Evolutionary conservation across 2,329 filamentous ascomycete genomes (phyloP).

Genomic region (Sarocladium brachiariae): DNA sequence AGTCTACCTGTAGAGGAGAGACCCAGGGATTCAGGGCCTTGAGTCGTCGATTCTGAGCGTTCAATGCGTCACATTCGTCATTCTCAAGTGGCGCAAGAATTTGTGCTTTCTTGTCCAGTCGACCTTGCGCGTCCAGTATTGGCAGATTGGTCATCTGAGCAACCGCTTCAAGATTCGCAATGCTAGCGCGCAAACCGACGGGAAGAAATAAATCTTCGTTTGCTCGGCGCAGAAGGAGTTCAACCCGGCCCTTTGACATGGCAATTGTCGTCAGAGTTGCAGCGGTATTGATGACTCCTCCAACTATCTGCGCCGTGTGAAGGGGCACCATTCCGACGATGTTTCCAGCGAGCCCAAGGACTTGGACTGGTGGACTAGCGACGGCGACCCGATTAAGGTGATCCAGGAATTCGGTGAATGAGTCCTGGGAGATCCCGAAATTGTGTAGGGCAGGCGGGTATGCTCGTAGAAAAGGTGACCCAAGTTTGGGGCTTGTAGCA

Average conservation of each 20-base stretch:
- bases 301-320: slow-evolving; percentile 15
- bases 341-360: slow-evolving; percentile 14
- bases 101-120: slow-evolving; percentile 10
- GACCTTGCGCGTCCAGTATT: slow-evolving; percentile 13
- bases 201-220: slow-evolving; percentile 14
- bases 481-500: slow-evolving; percentile 13
- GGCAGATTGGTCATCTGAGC: slow-evolving; percentile 15
- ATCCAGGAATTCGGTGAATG: slow-evolving; percentile 16
- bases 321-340: slow-evolving; percentile 15
- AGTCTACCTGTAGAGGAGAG: slow-evolving; percentile 13
- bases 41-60: slow-evolving; percentile 14
- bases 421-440: slow-evolving; percentile 12
- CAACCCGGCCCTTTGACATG: slow-evolving; percentile 15
- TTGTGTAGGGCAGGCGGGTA: slow-evolving; percentile 13
- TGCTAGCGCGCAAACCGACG: slow-evolving; percentile 12
- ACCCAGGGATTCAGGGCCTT: slow-evolving; percentile 13
- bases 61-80: neutral
- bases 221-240: slow-evolving; percentile 12
- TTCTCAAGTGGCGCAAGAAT: slow-evolving; percentile 12
- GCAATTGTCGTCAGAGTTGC: slow-evolving; percentile 11
- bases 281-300: slow-evolving; percentile 9
- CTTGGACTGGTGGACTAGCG: slow-evolving; percentile 15
- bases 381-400: slow-evolving; percentile 15
- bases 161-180: slow-evolving; percentile 16
- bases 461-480: slow-evolving; percentile 16